Evolutionary conservation across 2,329 filamentous ascomycete species (phyloP).

Genomic region (Aspergillus novofumigatus): DNA sequence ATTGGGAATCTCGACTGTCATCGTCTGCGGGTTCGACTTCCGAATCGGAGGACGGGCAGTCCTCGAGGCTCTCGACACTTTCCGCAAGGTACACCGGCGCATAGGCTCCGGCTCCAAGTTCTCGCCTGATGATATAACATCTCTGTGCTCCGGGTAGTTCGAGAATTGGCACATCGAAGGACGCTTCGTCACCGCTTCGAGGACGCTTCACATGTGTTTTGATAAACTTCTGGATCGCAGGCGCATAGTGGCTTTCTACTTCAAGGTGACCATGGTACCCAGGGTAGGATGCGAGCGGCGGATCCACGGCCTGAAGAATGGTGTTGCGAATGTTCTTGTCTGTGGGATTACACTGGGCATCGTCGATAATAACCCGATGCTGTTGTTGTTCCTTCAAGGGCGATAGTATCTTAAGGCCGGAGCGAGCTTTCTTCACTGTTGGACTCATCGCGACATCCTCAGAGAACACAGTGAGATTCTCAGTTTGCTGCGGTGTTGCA

Average conservation of each 20-base stretch:
- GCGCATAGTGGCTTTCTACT: slow-evolving; percentile 60
- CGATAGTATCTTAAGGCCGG: slow-evolving; percentile 18
- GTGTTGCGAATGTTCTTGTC: slow-evolving; percentile 69
- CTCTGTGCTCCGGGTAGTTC: slow-evolving; percentile 62
- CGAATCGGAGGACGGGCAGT: slow-evolving; percentile 26
- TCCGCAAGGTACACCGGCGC: slow-evolving; percentile 92
- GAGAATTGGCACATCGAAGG: slow-evolving; percentile 60
- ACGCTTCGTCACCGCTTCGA: slow-evolving; percentile 54
- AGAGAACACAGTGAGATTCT: slow-evolving; percentile 33
- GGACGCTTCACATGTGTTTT: slow-evolving; percentile 57
- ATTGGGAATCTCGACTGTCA: slow-evolving; percentile 53
- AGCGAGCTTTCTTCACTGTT: slow-evolving; percentile 33
- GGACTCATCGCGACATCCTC: slow-evolving; percentile 37
- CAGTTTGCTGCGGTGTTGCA: slow-evolving; percentile 52
- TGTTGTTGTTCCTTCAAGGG: slow-evolving; percentile 15
- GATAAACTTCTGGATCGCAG: slow-evolving; percentile 76
- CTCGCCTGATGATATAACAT: slow-evolving; percentile 73
- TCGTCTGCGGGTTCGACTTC: slow-evolving; percentile 38
- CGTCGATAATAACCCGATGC: slow-evolving; percentile 68
- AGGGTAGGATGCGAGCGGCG: slow-evolving; percentile 67
- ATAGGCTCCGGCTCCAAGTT: slow-evolving; percentile 90
- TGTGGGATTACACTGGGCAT: slow-evolving; percentile 82
- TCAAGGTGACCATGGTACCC: slow-evolving; percentile 74
- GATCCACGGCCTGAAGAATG: slow-evolving; percentile 70
- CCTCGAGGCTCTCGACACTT: slow-evolving; percentile 54